Evolutionary conservation across 768 basidiomycete species (phyloP).

Genomic region (Austroboletus eburneus): DNA sequence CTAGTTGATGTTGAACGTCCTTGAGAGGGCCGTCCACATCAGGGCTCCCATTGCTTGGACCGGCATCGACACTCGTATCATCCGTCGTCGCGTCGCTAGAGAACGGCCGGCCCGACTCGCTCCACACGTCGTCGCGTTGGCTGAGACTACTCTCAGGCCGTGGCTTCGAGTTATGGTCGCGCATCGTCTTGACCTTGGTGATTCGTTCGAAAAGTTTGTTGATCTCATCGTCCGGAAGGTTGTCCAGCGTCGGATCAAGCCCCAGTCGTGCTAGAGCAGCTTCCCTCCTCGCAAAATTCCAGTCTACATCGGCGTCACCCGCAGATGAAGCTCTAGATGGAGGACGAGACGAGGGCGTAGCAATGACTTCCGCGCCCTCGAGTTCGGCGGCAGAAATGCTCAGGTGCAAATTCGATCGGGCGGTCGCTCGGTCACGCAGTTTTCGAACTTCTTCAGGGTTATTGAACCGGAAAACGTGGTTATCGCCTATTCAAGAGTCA

Average conservation of each 20-base stretch:
- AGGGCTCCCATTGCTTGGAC: conserved; percentile 55
- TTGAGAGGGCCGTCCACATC: conserved; percentile 62
- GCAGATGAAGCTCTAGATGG: conserved; percentile 70
- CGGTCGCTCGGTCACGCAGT: conserved; percentile 76
- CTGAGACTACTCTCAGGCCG: conserved; percentile 88
- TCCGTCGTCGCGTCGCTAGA: conserved; percentile 79
- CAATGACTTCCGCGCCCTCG: conserved; percentile 41
- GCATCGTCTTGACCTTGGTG: conserved; percentile 84
- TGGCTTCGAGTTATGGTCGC: conserved; percentile 74
- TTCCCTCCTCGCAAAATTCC: conserved; percentile 96
- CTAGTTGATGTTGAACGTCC: conserved; percentile 72
- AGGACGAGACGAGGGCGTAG: conserved; percentile 59
- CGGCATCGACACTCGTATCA: conserved; percentile 79
- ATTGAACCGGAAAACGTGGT: conserved; percentile 97
- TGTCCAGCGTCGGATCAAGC: conserved; percentile 85
- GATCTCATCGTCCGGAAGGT: conserved; percentile 90
- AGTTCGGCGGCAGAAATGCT: conserved; percentile 65
- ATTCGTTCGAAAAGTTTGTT: conserved; percentile 94
- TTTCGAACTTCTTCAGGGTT: conserved; percentile 94
- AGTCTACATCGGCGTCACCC: conserved; percentile 77
- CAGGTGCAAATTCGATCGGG: conserved; percentile 64
- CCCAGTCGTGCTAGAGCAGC: conserved; percentile 86
- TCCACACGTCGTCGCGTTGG: conserved; percentile 85
- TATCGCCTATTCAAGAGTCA: conserved; percentile 59
- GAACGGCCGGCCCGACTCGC: conserved; percentile 77